phyloP scores from a whole-genome alignment of 2,329 filamentous ascomycete genomes.

The Dryadomyces quercivorus region DNA sequence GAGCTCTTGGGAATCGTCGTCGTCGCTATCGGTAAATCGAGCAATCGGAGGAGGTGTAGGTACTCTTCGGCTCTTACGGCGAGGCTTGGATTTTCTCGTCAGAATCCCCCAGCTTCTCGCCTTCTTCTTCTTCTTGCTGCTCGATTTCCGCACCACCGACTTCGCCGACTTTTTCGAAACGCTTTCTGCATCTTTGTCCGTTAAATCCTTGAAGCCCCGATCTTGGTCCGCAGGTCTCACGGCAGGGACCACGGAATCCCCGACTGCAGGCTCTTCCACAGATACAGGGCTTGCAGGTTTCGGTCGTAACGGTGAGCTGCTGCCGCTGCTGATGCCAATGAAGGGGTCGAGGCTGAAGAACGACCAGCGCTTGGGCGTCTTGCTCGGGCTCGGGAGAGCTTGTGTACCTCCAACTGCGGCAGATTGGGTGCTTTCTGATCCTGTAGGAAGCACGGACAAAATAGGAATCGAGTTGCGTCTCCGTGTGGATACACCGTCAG shows the following conservation, averaged over 20 bases:
- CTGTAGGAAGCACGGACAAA: constrained; percentile 29
- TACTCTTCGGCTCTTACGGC: constrained; percentile 30
- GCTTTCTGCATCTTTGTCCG: background rate
- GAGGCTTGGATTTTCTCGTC: constrained; percentile 45
- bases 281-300: constrained; percentile 36
- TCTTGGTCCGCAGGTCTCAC: background rate
- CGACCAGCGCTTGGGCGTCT: constrained; percentile 45
- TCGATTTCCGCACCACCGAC: constrained; percentile 17
- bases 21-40: constrained; percentile 18
- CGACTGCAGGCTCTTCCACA: constrained; percentile 23
- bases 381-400: constrained; percentile 34
- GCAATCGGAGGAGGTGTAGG: constrained; percentile 32
- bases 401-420: constrained; percentile 14
- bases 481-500: constrained; percentile 25
- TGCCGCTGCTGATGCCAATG: constrained; percentile 15
- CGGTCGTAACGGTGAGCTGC: constrained; percentile 32
- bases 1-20: constrained; percentile 16
- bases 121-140: constrained; percentile 53
- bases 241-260: constrained; percentile 14
- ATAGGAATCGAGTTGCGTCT: constrained; percentile 49
- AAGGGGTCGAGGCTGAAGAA: constrained; percentile 51
- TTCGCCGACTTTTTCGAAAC: constrained; percentile 14
- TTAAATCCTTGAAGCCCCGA: background rate
- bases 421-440: constrained; percentile 14
- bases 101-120: constrained; percentile 62